Evolutionary conservation across 2,329 filamentous ascomycete species (phyloP).

Genomic region (Pseudocercospora cruenta): DNA sequence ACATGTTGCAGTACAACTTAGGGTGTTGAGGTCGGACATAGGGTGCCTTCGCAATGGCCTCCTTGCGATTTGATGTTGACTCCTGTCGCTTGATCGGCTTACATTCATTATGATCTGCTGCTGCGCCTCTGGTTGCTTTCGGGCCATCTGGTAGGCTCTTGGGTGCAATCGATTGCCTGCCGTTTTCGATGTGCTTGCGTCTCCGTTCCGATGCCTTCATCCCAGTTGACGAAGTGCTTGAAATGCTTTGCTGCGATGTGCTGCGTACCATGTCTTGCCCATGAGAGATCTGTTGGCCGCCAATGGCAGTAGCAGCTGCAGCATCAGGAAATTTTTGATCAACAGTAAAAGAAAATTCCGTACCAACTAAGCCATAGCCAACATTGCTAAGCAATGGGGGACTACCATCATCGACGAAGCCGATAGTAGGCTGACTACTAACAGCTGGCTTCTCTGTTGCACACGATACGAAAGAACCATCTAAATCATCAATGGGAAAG

Average conservation of each 20-base stretch:
- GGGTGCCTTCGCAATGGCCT: slow-evolving; percentile 54
- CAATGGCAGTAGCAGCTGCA: slow-evolving; percentile 18
- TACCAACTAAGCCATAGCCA: slow-evolving; percentile 32
- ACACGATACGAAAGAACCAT: slow-evolving; percentile 32
- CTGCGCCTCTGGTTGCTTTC: slow-evolving; percentile 11
- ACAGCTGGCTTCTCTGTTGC: slow-evolving; percentile 29
- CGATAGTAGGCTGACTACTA: slow-evolving; percentile 32
- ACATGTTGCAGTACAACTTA: slow-evolving; percentile 72
- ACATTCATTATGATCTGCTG: slow-evolving; percentile 1
- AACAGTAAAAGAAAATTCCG: slow-evolving; percentile 31
- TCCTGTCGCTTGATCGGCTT: slow-evolving; percentile 9
- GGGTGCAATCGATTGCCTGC: slow-evolving; percentile 32
- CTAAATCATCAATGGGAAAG: slow-evolving; percentile 31
- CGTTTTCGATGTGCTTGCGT: slow-evolving; percentile 38
- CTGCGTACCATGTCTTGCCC: slow-evolving; percentile 32
- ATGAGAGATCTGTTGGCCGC: slow-evolving; percentile 24
- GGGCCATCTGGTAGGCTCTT: slow-evolving; percentile 29
- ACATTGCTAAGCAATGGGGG: slow-evolving; percentile 31
- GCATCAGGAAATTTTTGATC: slow-evolving; percentile 31
- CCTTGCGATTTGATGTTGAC: slow-evolving; percentile 23
- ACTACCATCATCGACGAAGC: slow-evolving; percentile 29
- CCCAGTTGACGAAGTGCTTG: slow-evolving; percentile 23
- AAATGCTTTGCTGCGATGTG: slow-evolving; percentile 28
- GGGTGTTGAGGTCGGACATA: slow-evolving; percentile 69
- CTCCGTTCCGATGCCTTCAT: slow-evolving; percentile 33